A percentile compares a stretch with the other conserved stretches of the same genome.
Evolutionary conservation across 768 basidiomycete genomes (phyloP).

Genomic region (Rossbeevera mucosa): DNA sequence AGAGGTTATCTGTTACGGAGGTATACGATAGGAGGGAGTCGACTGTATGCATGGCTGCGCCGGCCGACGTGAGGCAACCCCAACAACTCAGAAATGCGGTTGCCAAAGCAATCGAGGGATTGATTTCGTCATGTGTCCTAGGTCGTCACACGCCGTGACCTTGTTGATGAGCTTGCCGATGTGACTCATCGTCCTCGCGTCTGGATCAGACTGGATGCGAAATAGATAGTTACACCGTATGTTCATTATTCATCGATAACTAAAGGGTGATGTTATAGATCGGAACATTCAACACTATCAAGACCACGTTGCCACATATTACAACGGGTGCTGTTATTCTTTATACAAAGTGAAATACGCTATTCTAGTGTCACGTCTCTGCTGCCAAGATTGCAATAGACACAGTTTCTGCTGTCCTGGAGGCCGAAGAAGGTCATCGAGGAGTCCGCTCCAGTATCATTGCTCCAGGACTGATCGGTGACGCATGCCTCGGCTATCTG

Average conservation of each 20-base stretch:
- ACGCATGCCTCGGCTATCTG: slow-evolving; percentile 62
- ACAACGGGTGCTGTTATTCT: slow-evolving; percentile 44
- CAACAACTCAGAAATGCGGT: slow-evolving; percentile 72
- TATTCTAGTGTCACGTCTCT: slow-evolving; percentile 69
- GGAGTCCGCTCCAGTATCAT: slow-evolving; percentile 91
- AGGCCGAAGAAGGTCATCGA: slow-evolving; percentile 89
- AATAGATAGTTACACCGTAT: too few species aligned
- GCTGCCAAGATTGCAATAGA: slow-evolving; percentile 94
- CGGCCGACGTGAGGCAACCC: slow-evolving; percentile 82
- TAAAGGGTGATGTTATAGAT: slow-evolving; percentile 41
- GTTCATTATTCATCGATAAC: slow-evolving; percentile 15
- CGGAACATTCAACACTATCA: slow-evolving; percentile 92
- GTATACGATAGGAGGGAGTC: too few species aligned
- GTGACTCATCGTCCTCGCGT: too few species aligned
- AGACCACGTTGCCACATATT: slow-evolving; percentile 81
- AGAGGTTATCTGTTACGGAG: too few species aligned
- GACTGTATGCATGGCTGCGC: slow-evolving; percentile 72
- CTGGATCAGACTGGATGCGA: too few species aligned
- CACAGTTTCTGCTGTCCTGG: slow-evolving; percentile 78
- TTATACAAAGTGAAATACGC: neutral
- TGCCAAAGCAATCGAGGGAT: slow-evolving; percentile 70
- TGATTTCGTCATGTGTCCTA: slow-evolving; percentile 83
- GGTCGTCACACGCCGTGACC: too few species aligned
- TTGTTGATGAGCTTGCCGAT: neutral
- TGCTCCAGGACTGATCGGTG: slow-evolving; percentile 75